phyloP scores from a whole-genome alignment of 1,139 yeast genomes.

The Scheffersomyces parashehatae region DNA sequence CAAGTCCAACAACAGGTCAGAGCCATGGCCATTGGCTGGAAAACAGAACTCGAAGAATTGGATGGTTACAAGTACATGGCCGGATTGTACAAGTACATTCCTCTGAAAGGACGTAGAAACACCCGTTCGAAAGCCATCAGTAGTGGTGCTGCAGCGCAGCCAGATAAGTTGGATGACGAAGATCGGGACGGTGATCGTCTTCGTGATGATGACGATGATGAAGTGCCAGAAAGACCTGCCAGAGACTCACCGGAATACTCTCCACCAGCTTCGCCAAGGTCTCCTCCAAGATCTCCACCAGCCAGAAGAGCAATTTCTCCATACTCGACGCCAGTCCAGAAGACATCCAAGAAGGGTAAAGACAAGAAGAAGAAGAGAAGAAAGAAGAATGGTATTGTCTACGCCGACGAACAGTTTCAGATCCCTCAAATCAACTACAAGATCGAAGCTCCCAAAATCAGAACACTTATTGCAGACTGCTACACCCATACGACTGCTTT shows the following conservation, averaged over 20 bases:
- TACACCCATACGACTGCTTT: constrained; percentile 75
- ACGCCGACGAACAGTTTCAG: constrained; percentile 56
- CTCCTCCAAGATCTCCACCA: constrained; percentile 15
- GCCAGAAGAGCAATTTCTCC: constrained; percentile 29
- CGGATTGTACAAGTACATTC: constrained; percentile 41
- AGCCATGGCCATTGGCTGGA: constrained; percentile 65
- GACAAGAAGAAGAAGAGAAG: constrained; percentile 18
- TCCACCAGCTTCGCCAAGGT: background rate
- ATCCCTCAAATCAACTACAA: constrained; percentile 71
- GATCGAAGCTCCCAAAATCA: constrained; percentile 74
- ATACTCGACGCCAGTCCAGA: constrained; percentile 6
- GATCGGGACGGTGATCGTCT: background rate
- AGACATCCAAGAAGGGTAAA: constrained; percentile 7
- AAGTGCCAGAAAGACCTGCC: background rate
- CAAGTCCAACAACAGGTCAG: constrained; percentile 48
- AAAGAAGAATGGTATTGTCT: constrained; percentile 25
- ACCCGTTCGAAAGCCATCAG: background rate
- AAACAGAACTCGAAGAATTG: constrained; percentile 50
- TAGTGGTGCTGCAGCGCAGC: background rate
- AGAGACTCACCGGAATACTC: background rate
- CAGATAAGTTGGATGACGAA: background rate
- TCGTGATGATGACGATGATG: constrained; percentile 1
- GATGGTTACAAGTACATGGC: constrained; percentile 55
- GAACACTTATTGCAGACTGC: constrained; percentile 71
- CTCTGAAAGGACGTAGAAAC: constrained; percentile 10